Evolutionary conservation across 495 filamentous ascomycete genomes (phyloP), one percentile per base, ranked within the genome.

Genomic region (Letharia lupina): DNA sequence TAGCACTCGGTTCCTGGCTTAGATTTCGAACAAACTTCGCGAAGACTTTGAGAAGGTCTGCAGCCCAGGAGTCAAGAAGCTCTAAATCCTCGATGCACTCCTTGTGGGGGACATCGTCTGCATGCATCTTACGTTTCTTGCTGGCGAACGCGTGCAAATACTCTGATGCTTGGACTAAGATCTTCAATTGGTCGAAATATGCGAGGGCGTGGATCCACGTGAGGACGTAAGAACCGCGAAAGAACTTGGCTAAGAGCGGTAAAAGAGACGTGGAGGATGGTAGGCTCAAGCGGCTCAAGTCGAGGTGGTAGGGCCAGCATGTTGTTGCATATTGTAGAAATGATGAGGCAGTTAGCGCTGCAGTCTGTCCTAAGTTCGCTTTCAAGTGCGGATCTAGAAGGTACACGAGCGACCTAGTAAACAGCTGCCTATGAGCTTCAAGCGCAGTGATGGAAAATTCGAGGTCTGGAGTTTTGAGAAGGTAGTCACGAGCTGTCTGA

Each of bases 41-140:
- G 20, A 73, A 63, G 4, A 80, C 40, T 52, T 79, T 77, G 10
- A 75, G 67, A 0, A 81, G 63, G 61, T 81, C 80, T n/a, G 68
- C 70, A 9, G 75, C 67, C 80, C 80, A 81, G 5, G 67, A 62
- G 33, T 76, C 70, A 11, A 78, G 58, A n/a, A 75, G 45, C 4
- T 70, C 71, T 10, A 70, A 62, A 2, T 74, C 72, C 9, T 44
- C 60, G 15, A 69, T 48, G 9, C 63, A 69, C 7, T 72, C 62
- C 28, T 61, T 58, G 1, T 61, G 4, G 4, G 70, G 70, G 13
- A 59, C 62, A 11, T 60, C 60, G 13, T 63, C 42, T 9, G 65
- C 45, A 56, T 75, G 60, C 1, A 63, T n/a, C 42, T 67, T 69
- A 8, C 59, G 39, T 28, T 61, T 35, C 10, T 61, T 47, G 3